Conservation (phyloP, 148 eudicot genomes). For the Heliamphora exappendiculata region DNA sequence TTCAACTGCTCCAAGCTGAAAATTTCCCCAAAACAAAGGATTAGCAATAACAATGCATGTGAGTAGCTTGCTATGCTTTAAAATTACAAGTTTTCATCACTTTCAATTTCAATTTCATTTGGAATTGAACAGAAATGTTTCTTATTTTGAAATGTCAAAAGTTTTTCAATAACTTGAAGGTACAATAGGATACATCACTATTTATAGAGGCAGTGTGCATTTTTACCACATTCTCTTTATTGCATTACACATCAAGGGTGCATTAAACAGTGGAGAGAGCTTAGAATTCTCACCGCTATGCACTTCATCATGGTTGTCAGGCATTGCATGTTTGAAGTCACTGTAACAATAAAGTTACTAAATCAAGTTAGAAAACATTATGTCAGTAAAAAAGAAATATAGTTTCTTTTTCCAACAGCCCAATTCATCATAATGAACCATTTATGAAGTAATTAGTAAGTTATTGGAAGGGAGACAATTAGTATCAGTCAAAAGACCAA, state of each 20-base stretch:
- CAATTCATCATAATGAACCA: background rate
- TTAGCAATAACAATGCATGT: background rate
- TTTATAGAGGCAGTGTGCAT: background rate
- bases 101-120: background rate
- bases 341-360: conserved; percentile 25
- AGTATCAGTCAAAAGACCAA: too few species aligned
- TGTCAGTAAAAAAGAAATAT: background rate
- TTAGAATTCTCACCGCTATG: conserved; percentile 52
- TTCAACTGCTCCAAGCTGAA: conserved; percentile 88
- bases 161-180: background rate
- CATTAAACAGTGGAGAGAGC: background rate
- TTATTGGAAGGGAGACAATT: background rate
- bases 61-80: background rate
- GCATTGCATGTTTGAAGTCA: conserved; percentile 60
- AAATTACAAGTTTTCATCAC: background rate
- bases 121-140: background rate
- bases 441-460: background rate
- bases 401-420: background rate
- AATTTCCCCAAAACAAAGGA: background rate
- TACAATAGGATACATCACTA: background rate
- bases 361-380: background rate
- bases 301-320: conserved; percentile 74
- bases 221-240: background rate
- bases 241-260: background rate
- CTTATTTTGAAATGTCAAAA: background rate